Conservation (phyloP, 2,329 filamentous ascomycete species). For the Fusarium sarcochroum region DNA sequence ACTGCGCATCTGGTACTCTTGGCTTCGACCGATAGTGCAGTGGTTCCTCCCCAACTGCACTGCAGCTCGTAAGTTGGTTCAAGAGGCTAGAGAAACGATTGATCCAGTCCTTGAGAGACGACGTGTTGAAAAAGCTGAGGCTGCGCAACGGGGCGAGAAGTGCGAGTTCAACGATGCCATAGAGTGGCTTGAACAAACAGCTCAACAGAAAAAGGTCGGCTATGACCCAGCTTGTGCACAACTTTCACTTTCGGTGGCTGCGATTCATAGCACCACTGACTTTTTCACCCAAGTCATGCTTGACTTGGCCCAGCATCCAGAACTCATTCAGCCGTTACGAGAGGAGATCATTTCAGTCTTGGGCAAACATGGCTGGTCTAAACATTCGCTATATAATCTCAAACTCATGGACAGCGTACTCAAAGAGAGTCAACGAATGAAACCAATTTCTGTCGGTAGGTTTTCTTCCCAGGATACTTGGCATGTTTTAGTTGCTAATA, state of each 20-base stretch:
- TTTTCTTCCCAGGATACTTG: background rate
- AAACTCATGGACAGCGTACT: slow-evolving; percentile 9
- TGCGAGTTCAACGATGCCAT: background rate
- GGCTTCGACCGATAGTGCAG: background rate
- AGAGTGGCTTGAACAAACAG: slow-evolving; percentile 1
- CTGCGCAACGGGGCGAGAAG: too few species aligned
- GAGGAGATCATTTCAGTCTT: background rate
- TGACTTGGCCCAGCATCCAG: background rate
- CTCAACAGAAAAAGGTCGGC: background rate
- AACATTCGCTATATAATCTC: slow-evolving; percentile 1
- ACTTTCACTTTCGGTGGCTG: slow-evolving; percentile 1
- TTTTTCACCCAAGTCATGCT: slow-evolving; percentile 2
- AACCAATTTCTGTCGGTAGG: background rate
- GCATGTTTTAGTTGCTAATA: background rate
- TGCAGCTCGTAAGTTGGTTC: background rate
- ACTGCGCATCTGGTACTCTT: background rate
- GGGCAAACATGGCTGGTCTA: background rate
- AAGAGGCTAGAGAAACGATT: background rate
- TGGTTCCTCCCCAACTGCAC: slow-evolving; percentile 5
- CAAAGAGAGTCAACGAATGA: slow-evolving; percentile 4
- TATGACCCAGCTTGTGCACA: slow-evolving; percentile 4
- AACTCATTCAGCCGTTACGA: slow-evolving; percentile 3
- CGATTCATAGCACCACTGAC: slow-evolving; percentile 6
- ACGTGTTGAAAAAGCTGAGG: background rate
- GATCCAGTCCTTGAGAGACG: background rate